These are phyloP conservation scores for Triticum aestivum DNA, from an alignment of 176 grass and related monocot genomes.

Conservation along the genomic window DNA sequence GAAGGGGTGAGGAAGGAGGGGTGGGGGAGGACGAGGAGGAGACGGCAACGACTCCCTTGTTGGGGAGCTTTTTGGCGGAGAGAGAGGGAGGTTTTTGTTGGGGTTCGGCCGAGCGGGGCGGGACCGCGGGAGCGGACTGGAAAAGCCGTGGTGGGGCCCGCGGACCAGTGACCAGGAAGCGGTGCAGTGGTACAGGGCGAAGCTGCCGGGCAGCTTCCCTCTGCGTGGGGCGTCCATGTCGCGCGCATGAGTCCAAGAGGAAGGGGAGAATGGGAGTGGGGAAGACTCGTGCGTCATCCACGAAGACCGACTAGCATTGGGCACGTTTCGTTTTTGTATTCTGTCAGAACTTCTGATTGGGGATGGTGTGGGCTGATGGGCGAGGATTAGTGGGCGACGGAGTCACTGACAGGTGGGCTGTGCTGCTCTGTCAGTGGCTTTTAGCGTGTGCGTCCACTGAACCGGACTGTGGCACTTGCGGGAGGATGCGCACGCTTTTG, in stretches of 20 bases:
- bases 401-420: background rate
- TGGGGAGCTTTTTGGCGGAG: background rate
- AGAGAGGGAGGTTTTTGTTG: conserved; percentile 34
- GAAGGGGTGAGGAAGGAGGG: conserved; percentile 61
- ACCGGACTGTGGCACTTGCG: background rate
- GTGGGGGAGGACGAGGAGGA: background rate
- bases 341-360: background rate
- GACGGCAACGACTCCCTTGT: conserved; percentile 42
- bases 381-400: background rate
- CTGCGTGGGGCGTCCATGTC: conserved; percentile 8
- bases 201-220: conserved; percentile 35
- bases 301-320: background rate
- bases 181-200: background rate
- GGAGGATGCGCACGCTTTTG: background rate
- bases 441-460: background rate
- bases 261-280: background rate
- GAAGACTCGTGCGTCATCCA: background rate
- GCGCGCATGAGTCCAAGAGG: conserved; percentile 12
- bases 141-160: background rate
- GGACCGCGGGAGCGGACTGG: background rate
- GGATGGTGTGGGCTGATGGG: background rate
- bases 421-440: background rate
- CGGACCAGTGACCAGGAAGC: background rate
- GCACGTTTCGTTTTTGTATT: conserved; percentile 32
- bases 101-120: conserved; percentile 7